Conservation (phyloP, 2,329 filamentous ascomycete genomes). For the Scedosporium minutisporum region DNA sequence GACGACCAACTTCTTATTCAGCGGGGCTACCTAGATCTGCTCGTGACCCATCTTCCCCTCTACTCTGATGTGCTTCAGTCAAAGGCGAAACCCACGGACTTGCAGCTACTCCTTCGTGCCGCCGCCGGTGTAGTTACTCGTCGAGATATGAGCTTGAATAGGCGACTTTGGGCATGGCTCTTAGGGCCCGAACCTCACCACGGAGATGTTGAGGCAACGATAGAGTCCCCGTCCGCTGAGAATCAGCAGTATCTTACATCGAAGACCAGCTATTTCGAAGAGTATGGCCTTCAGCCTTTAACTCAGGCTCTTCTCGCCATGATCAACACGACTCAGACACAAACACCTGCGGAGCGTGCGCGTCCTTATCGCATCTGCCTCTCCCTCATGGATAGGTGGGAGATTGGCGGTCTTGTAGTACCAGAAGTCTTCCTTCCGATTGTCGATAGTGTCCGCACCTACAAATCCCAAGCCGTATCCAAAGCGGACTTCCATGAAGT, state of each 20-base stretch:
- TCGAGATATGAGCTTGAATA: slow-evolving; percentile 93
- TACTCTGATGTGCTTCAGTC: slow-evolving; percentile 72
- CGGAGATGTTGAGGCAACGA: slow-evolving; percentile 35
- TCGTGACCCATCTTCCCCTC: slow-evolving; percentile 83
- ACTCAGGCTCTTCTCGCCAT: slow-evolving; percentile 66
- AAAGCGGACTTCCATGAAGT: slow-evolving; percentile 75
- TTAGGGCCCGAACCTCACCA: slow-evolving; percentile 62
- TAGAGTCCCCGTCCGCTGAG: slow-evolving; percentile 35
- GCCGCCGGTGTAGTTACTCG: slow-evolving; percentile 80
- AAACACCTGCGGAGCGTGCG: slow-evolving; percentile 57
- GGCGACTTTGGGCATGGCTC: slow-evolving; percentile 93
- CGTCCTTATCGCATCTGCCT: slow-evolving; percentile 85
- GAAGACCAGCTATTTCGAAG: slow-evolving; percentile 73
- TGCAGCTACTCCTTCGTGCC: slow-evolving; percentile 72
- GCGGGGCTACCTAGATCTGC: slow-evolving; percentile 82
- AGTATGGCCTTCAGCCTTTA: slow-evolving; percentile 65
- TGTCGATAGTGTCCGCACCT: slow-evolving; percentile 68
- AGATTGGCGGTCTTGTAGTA: slow-evolving; percentile 84
- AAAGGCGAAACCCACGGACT: slow-evolving; percentile 61
- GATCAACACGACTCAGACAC: slow-evolving; percentile 48
- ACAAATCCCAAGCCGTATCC: slow-evolving; percentile 54
- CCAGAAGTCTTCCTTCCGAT: slow-evolving; percentile 82
- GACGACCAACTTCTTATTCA: slow-evolving; percentile 90
- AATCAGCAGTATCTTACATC: slow-evolving; percentile 40
- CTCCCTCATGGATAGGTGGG: slow-evolving; percentile 96